Evolutionary conservation across 1,139 yeast species (phyloP).

Genomic region (Taphrina sp.): DNA sequence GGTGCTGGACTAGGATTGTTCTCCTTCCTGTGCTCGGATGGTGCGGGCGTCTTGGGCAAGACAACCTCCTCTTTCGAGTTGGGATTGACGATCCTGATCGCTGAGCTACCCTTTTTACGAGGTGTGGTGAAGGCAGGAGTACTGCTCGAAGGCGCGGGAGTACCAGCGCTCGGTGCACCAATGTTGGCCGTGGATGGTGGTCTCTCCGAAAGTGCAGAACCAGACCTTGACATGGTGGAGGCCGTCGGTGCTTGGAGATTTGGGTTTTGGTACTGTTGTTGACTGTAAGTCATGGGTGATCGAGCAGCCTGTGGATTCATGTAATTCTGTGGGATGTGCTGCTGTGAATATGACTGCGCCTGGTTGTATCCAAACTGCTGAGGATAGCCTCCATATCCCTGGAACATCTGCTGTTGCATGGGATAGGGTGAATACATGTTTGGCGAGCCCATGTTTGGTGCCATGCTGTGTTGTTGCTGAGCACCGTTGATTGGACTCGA

Average conservation of each 20-base stretch:
- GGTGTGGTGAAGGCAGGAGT: constrained; percentile 29
- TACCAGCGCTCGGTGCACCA: neutral
- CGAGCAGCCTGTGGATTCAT: constrained; percentile 16
- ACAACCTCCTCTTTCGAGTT: constrained; percentile 40
- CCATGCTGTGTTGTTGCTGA: constrained; percentile 21
- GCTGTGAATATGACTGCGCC: constrained; percentile 5
- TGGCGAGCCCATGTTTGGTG: constrained; percentile 23
- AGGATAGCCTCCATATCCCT: constrained; percentile 11
- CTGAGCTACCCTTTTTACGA: constrained; percentile 36
- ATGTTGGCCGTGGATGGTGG: neutral
- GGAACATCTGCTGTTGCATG: constrained; percentile 22
- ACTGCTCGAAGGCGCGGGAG: constrained; percentile 17
- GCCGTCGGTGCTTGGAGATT: constrained; percentile 9
- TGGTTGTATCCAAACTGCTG: constrained; percentile 12
- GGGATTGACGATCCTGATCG: constrained; percentile 39
- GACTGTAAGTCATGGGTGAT: constrained; percentile 8
- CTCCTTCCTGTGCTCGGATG: constrained; percentile 33
- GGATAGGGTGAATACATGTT: constrained; percentile 6
- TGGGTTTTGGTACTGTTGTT: constrained; percentile 25
- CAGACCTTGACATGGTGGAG: constrained; percentile 11
- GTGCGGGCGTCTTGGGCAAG: constrained; percentile 37
- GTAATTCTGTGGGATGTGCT: constrained; percentile 9
- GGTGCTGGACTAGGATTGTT: constrained; percentile 5
- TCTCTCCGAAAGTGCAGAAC: constrained; percentile 19
- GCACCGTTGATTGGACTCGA: constrained; percentile 16